Conservation (phyloP, 169 alveolate genomes). For the Plasmodium blacklocki region DNA sequence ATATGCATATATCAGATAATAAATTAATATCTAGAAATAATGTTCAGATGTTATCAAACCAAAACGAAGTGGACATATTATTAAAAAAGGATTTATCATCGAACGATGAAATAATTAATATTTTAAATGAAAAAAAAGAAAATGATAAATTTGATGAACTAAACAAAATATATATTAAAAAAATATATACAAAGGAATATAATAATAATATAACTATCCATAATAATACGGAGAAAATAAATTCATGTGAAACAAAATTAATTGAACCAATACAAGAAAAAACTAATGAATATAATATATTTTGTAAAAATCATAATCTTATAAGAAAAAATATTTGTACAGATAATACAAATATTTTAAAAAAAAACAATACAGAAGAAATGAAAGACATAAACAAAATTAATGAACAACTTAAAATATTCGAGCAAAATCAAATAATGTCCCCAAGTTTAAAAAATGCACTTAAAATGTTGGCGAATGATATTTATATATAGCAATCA, state of each 20-base stretch:
- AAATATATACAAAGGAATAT: neutral
- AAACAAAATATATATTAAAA: no score
- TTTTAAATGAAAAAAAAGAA: constrained; percentile 6
- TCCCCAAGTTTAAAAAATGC: constrained; percentile 36
- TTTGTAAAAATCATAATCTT: neutral
- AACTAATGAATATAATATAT: no score
- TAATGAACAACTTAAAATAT: constrained; percentile 32
- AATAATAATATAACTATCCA: neutral
- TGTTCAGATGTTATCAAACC: no score
- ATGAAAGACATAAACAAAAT: neutral
- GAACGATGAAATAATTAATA: constrained; percentile 4
- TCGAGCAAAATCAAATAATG: constrained; percentile 47
- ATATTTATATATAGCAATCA: constrained; percentile 10
- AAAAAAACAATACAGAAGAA: neutral
- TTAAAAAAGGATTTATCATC: constrained; percentile 2
- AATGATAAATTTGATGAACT: neutral
- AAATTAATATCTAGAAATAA: no score
- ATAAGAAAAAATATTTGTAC: constrained; percentile 5
- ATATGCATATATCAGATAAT: no score
- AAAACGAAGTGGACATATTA: no score
- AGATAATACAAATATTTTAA: neutral
- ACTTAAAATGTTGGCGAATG: constrained; percentile 49
- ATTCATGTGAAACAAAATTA: constrained; percentile 4
- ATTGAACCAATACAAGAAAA: neutral
- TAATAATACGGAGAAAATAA: neutral